Evolutionary conservation across 2,329 filamentous ascomycete genomes (phyloP), one percentile per base, ranked within the genome.

Genomic region (Ophiocordyceps camponoti-floridani): DNA sequence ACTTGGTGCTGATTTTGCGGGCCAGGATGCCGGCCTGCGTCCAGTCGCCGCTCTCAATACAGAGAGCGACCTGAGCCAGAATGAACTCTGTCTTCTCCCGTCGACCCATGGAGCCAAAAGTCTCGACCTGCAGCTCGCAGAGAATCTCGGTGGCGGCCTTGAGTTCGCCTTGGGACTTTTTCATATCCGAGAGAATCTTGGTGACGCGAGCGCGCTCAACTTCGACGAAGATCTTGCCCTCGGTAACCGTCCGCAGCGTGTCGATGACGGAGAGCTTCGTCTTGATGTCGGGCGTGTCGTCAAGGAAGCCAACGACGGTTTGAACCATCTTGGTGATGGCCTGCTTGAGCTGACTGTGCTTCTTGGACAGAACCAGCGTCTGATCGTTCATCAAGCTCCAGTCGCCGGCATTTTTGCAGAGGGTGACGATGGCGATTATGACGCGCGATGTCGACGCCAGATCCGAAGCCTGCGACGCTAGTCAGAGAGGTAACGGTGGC

Each of bases 221-320:
- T 70, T 98, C 91, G 55, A 98, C 89, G 57, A 98, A 98, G 62
- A 98, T 98, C 82, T 98, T 98, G 66, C 91, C 91, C 66, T 98
- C 91, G 9, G 91, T 98, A 43, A 98, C 89, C 40, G 89, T 96
- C 54, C 91, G 79, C 56, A 98, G 65, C 1, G 89, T 93, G 66
- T 98, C 89, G 57, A 98, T 98, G 47, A 94, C 79, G 19, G 84
- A 82, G 46, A 98, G 71, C 69, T 96, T 98, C 33, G 79, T 87
- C 54, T 95, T 87, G 48, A 85, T 58, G 56, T 77, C 82, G 31
- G 91, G 87, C 19, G 87, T 87, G 42, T 83, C 77, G 58, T 94
- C 83, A 57, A 98, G 67, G 64, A 96, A 95, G 48, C 70, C 73
- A 80, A 98, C 94, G 50, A 94, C 87, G 42, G 81, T 82, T 71